Base-by-base conservation (phyloP, 371 early-diverging fungal species). In the Phascolomyces articulosus region DNA sequence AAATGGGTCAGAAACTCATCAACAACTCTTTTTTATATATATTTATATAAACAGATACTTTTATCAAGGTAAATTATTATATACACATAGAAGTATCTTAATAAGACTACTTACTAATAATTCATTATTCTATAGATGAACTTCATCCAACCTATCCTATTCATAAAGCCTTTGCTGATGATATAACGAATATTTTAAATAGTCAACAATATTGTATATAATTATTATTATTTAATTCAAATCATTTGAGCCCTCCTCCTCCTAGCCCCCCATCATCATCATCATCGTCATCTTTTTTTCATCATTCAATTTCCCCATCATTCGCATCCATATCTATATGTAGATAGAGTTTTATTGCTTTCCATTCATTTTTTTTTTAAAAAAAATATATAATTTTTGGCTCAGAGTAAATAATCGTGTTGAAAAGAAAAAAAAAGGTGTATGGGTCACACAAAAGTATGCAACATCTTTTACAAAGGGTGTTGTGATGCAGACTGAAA, bases 401-500 rank as follows among this genome's bases (percentile, higher is more conserved):
- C 34, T 11, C 1, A 34, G 34, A 11, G 11, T 34, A 11, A 11
- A 16, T 13, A 16, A 47, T 20, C 15, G 47, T 8, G 47, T 8
- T 13, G 47, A 47, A 47, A 13, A 51, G 23, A 4, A 54, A 24
- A 20, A 56, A 56, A 18, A 23, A 0, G 56, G 31, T 27, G 56
- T 18, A 31, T 34, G 56, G 15, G 56, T 56, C 29, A 38, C 56
- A 56, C 56, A 56, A 56, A 54, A 34, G n/a, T n/a, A n/a, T n/a
- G n/a, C n/a, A n/a, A n/a, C n/a, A n/a, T n/a, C n/a, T n/a, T 23
- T 21, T 54, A 23, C 55, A 54, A 7, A 21, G 13, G 55, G 29
- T 54, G 55, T 56, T 56, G 24, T 61, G 48, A 34, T 49, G 38
- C 53, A 31, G 31, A 40, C 28, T n/a, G 26, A 34, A 34, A 60